A percentile compares a stretch with the other conserved stretches of the same genome.
phyloP scores from a whole-genome alignment of 768 basidiomycete species.

The Mycena sanguinolenta region DNA sequence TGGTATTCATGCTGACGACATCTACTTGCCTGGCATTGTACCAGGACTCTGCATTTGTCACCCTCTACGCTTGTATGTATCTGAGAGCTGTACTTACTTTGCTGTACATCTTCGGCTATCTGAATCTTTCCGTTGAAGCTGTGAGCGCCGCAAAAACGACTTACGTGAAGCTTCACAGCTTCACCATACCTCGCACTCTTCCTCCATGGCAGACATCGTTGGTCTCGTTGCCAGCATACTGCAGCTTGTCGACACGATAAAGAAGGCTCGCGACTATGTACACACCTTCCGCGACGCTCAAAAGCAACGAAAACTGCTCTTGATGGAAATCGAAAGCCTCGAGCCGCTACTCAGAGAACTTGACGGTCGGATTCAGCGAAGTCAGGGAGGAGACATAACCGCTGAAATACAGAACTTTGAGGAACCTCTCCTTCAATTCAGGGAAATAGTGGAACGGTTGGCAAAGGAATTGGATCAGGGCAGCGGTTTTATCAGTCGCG shows the following conservation, averaged over 20 bases:
- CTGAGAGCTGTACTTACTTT: too few species aligned
- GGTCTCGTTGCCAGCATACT: background rate
- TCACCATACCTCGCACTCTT: too few species aligned
- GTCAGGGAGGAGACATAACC: background rate
- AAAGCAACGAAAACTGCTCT: background rate
- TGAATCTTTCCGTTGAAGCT: too few species aligned
- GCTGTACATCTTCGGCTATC: too few species aligned
- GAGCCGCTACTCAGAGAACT: background rate
- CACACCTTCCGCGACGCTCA: background rate
- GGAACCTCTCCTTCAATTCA: background rate
- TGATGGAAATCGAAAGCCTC: background rate
- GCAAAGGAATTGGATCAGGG: background rate
- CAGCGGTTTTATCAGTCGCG: background rate
- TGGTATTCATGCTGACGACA: too few species aligned
- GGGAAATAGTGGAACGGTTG: background rate
- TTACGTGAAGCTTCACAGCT: too few species aligned
- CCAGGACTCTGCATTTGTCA: too few species aligned
- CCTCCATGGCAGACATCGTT: background rate
- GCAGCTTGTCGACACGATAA: background rate
- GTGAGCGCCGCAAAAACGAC: too few species aligned
- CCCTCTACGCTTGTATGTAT: too few species aligned
- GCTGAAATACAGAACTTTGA: background rate
- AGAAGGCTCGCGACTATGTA: background rate
- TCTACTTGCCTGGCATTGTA: too few species aligned
- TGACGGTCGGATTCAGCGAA: background rate